These are phyloP conservation scores for Globisporangium acanthophoron DNA, from an alignment of 352 stramenopile genomes.

Conservation along the genomic window DNA sequence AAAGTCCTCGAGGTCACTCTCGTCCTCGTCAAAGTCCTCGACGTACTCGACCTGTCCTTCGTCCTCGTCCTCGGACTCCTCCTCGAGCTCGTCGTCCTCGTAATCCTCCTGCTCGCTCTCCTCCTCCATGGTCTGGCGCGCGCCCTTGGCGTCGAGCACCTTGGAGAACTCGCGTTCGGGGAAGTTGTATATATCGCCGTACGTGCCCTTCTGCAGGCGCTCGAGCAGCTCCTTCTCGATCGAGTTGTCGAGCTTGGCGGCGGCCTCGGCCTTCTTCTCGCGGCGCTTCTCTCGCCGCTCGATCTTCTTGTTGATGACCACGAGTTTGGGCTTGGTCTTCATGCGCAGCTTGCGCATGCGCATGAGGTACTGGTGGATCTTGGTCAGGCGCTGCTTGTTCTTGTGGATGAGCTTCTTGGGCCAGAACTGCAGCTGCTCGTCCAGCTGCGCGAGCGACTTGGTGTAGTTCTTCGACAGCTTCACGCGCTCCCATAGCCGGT, in stretches of 20 bases:
- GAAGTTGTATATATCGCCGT: constrained; percentile 99
- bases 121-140: constrained; percentile 91
- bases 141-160: constrained; percentile 70
- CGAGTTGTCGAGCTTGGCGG: constrained; percentile 91
- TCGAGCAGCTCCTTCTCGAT: constrained; percentile 99
- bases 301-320: constrained; percentile 95
- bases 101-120: constrained; percentile 82
- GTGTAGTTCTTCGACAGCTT: constrained; percentile 97
- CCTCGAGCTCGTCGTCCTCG: constrained; percentile 55
- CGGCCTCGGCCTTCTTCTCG: constrained; percentile 96
- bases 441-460: constrained; percentile 93
- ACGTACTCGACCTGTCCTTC: constrained; percentile 79
- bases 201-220: constrained; percentile 95
- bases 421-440: constrained; percentile 97
- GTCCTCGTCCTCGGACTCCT: constrained; percentile 62
- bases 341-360: constrained; percentile 97
- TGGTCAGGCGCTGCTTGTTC: constrained; percentile 98
- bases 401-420: constrained; percentile 97
- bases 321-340: constrained; percentile 92
- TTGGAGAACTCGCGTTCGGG: constrained; percentile 90
- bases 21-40: constrained; percentile 89
- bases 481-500: constrained; percentile 98
- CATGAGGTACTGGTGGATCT: constrained; percentile 99
- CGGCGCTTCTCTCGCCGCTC: constrained; percentile 93
- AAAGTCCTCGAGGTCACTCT: constrained; percentile 89